phyloP scores from a whole-genome alignment of 768 basidiomycete genomes.

The Cyathus striatus region DNA sequence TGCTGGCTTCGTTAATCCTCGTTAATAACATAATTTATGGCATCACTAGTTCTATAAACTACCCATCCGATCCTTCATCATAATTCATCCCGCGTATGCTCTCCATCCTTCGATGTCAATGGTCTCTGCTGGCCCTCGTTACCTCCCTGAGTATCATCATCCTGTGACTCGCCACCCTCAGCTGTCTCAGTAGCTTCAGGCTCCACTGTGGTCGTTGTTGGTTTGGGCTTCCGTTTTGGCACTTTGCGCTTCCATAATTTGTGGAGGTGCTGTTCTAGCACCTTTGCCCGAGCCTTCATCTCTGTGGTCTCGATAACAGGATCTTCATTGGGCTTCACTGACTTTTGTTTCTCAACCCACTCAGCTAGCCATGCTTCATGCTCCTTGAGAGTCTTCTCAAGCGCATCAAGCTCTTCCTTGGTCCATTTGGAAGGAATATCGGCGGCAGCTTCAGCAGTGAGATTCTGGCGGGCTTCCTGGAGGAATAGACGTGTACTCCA shows the following conservation, averaged over 20 bases:
- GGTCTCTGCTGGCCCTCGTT: conserved; percentile 11
- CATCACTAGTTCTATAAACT: too few relatives aligned
- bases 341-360: conserved; percentile 79
- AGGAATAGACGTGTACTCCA: conserved; percentile 89
- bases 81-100: conserved; percentile 16
- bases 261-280: conserved; percentile 70
- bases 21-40: too few relatives aligned
- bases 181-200: conserved; percentile 5
- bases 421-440: conserved; percentile 79
- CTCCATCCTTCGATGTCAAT: conserved; percentile 4
- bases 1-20: too few relatives aligned
- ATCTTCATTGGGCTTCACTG: conserved; percentile 67
- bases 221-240: conserved; percentile 58
- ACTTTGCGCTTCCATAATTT: conserved; percentile 64
- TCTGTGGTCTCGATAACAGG: conserved; percentile 84
- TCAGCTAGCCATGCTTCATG: conserved; percentile 83
- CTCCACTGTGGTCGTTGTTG: conserved; percentile 18
- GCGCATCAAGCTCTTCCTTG: conserved; percentile 71
- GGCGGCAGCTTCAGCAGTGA: conserved; percentile 57
- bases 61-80: too few relatives aligned
- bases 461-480: conserved; percentile 67
- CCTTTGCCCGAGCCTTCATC: conserved; percentile 79
- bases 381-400: conserved; percentile 73
- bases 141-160: conserved; percentile 3
- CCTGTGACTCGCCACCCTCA: conserved; percentile 5